Conservation (phyloP, 2,329 filamentous ascomycete species). For the Epichloe sylvatica region DNA sequence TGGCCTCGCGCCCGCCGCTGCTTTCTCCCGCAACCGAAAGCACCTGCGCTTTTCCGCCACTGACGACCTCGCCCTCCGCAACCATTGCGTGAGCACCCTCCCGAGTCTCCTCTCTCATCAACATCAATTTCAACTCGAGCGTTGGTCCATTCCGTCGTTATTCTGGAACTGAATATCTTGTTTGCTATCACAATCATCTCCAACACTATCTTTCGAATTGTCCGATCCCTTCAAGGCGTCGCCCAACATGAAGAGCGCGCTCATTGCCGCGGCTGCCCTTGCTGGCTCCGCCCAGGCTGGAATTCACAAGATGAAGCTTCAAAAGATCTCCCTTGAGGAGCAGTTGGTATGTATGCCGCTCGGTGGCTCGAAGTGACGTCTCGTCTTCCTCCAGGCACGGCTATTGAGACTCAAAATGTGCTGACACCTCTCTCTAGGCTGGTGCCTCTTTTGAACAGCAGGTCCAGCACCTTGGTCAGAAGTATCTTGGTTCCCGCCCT, state of each 20-base stretch:
- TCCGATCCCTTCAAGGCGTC: conserved; percentile 5
- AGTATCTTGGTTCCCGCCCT: conserved; percentile 76
- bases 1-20: not conserved
- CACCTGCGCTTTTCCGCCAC: not conserved
- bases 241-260: conserved; percentile 69
- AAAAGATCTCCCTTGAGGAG: conserved; percentile 86
- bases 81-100: not conserved
- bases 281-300: conserved; percentile 71
- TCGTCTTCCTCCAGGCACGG: conserved; percentile 1
- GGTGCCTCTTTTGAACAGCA: conserved; percentile 68
- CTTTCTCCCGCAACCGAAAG: too few relatives aligned
- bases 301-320: conserved; percentile 91
- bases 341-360: conserved; percentile 58
- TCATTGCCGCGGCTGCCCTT: conserved; percentile 67
- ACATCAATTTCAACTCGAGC: not conserved
- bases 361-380: not conserved
- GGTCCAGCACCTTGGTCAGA: conserved; percentile 73
- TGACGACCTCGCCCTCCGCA: not conserved
- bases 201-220: too few relatives aligned
- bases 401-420: not conserved
- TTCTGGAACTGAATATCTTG: not conserved
- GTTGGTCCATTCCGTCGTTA: not conserved
- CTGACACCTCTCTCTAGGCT: conserved; percentile 35
- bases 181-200: not conserved
- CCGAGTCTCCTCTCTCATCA: not conserved